Evolutionary conservation across 305 asterid genomes (phyloP), one percentile per base, ranked within the genome.

Genomic region (Lippia alba): DNA sequence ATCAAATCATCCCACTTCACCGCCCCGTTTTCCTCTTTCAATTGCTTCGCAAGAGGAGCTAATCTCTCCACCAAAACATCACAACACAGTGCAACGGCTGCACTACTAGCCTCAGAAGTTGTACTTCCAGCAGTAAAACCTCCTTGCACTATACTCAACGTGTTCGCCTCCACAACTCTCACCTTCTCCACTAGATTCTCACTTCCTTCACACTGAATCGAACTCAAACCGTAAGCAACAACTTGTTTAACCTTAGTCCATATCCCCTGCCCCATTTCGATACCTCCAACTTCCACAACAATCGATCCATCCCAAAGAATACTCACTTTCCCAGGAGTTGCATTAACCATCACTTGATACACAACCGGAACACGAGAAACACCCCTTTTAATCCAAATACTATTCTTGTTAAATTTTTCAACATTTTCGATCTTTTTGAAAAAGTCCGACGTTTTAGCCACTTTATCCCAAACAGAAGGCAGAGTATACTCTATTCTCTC

Each of bases 201-300:
- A 15, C 78, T 65, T 55, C 84, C 85, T 71, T 72, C 80, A 73
- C 92, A 84, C 64, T 66, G 79, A 59, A 81, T 64, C 39, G 76
- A 76, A 83, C 92, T 64, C 5, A 86, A 79, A 77, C 78, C 84
- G 74, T 78, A 84, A 3, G 92, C 95, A 41, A 86, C 74, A 51
- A 70, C 81, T 64, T 88, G 90, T 75, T 79, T 86, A 15, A 88
- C 95, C 83, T 88, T 88, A 4, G 92, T 88, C 92, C 90, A 86
- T 5, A 86, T 85, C 75, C 95, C 41, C 9, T 36, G 41, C 9
- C 41, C 41, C 41, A 36, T 4, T 36, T 36, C 41, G 1, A 36
- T 4, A 3, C 41, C 41, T 36, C 41, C 41, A 36, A 36, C 41
- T 36, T 36, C 41, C 6, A 36, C 41, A 36, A 36, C 41, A 36